phyloP scores from a whole-genome alignment of 768 basidiomycete genomes.

The Tremella fuciformis region DNA sequence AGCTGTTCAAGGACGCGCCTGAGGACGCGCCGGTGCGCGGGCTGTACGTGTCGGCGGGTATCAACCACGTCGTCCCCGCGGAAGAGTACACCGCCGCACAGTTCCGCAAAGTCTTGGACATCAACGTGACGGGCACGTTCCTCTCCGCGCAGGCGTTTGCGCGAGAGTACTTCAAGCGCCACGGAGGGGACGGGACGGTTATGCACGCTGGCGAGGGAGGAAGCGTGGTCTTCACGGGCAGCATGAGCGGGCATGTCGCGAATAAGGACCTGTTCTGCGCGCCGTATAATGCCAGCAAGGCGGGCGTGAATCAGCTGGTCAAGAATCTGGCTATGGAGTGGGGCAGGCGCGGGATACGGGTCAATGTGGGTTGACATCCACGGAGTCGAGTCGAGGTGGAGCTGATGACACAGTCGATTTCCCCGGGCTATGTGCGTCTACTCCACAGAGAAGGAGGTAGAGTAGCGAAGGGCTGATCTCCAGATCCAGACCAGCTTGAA shows the following conservation, averaged over 20 bases:
- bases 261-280: conserved; percentile 31
- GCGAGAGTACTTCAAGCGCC: conserved; percentile 11
- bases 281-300: conserved; percentile 51
- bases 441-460: not conserved
- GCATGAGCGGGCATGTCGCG: conserved; percentile 41
- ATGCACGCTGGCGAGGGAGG: not conserved
- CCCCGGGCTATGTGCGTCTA: conserved; percentile 39
- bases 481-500: conserved; percentile 22
- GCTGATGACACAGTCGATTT: conserved; percentile 30
- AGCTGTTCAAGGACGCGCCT: conserved; percentile 13
- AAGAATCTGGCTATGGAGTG: conserved; percentile 51
- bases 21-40: conserved; percentile 16
- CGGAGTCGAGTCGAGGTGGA: not conserved
- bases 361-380: conserved; percentile 41
- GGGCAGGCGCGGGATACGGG: conserved; percentile 45
- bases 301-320: conserved; percentile 49
- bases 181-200: not conserved
- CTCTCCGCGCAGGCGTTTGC: conserved; percentile 28
- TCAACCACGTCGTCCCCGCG: conserved; percentile 28
- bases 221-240: conserved; percentile 10
- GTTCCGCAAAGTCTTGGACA: conserved; percentile 39
- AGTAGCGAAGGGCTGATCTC: not conserved
- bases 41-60: conserved; percentile 29
- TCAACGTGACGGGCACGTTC: conserved; percentile 36
- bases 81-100: conserved; percentile 25